Base-by-base conservation (phyloP, 2,329 filamentous ascomycete genomes). In the Ceratocystis cacaofunesta region DNA sequence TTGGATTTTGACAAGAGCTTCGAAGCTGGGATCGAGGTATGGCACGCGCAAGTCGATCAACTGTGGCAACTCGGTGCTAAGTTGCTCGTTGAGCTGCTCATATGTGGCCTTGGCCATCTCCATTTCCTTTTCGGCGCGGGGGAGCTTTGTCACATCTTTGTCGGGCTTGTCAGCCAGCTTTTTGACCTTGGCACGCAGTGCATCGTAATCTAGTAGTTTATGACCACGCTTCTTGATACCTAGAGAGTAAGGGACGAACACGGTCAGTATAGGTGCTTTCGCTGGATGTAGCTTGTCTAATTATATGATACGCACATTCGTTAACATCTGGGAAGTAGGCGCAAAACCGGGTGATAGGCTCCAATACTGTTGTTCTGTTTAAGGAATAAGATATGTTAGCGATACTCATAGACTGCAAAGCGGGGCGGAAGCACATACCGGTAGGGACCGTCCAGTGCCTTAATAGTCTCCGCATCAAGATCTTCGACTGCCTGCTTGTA, bases 401-500 rank as follows among this genome's bases (percentile, higher is more conserved):
- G 17, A 63, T 15, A n/a, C 7, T 41, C 22, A 4, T 28, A 12
- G 10, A 1, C 15, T 32, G 22, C 10, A 12, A 30, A 22, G 30
- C 50, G 8, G 25, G 48, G n/a, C 0, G 10, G 8, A 12, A 25
- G 1, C 17, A 32, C 73, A 64, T 79, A 87, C 84, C 89, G 84
- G 77, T 96, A 99, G 60, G 94, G 95, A 2, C 94, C 94, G 76
- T 99, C 94, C 69, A 99, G 81, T 5, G 94, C 94, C 76, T 99
- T 99, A 77, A 99, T 96, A 0, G 94, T 99, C 76, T 99, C 95
- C 64, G 94, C 89, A 75, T 99, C 95, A 61, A 99, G 82, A 74
- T 99, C 94, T 74, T 96, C 94, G 22, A 99, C 95, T 7, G 94
- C 94, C 75, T 97, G 92, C 77, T 97, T 99, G 79, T 99, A 99